Percentiles rank a stretch among this genome's conserved stretches.
Evolutionary conservation across 345 rosid species (phyloP).

Genomic region (Eucalyptus viminalis): DNA sequence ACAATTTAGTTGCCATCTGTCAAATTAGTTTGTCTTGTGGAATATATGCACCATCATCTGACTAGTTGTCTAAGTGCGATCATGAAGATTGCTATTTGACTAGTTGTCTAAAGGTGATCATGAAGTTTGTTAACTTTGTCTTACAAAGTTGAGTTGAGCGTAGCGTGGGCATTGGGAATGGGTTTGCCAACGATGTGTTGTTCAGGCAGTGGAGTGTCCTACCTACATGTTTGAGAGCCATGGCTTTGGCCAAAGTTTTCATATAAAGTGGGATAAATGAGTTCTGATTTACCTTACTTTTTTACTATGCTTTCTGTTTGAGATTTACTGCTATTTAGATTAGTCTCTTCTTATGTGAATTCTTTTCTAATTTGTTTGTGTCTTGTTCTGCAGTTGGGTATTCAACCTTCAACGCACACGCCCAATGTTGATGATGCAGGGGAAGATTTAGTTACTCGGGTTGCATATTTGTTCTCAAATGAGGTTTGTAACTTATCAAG

Average conservation of each 20-base stretch:
- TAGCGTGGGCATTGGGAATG: background rate
- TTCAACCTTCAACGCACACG: slow-evolving; percentile 22
- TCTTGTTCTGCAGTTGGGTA: slow-evolving; percentile 54
- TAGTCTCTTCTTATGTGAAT: background rate
- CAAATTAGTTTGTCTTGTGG: background rate
- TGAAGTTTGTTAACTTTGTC: background rate
- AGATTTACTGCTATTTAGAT: background rate
- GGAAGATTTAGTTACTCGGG: slow-evolving; percentile 39
- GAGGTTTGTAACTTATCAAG: slow-evolving; percentile 42
- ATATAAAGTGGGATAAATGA: background rate
- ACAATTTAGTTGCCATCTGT: background rate
- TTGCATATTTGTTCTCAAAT: slow-evolving; percentile 45
- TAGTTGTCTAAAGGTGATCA: background rate
- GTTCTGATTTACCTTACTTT: background rate
- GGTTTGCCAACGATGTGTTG: background rate
- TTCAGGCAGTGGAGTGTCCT: background rate
- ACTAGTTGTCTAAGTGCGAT: background rate
- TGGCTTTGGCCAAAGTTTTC: background rate
- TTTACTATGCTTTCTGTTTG: background rate
- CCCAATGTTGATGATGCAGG: slow-evolving; percentile 51
- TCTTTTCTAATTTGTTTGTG: background rate
- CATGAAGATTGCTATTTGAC: background rate
- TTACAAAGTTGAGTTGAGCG: background rate
- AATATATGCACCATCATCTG: background rate
- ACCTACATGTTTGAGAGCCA: background rate